Evolutionary conservation across 78 protist species (phyloP).

Genomic region (Dictyostelium purpureum): DNA sequence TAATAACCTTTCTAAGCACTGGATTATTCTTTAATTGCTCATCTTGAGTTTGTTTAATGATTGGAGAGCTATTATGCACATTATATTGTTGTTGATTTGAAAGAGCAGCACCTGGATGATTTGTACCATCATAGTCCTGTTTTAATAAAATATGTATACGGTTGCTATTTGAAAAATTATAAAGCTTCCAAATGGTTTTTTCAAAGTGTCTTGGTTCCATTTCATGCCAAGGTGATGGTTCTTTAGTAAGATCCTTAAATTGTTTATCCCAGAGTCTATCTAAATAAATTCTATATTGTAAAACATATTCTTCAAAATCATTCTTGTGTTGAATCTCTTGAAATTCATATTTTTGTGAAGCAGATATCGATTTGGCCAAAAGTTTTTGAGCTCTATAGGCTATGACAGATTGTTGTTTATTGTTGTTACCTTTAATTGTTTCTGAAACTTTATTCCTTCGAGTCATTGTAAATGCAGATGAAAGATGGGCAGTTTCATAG

Average conservation of each 20-base stretch:
- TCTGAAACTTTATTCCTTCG: slow-evolving; percentile 45
- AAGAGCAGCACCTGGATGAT: slow-evolving; percentile 57
- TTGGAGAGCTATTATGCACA: not conserved
- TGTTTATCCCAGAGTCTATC: not conserved
- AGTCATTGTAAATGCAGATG: slow-evolving; percentile 38
- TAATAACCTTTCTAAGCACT: not conserved
- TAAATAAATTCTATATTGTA: not conserved
- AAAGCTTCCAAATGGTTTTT: slow-evolving; percentile 15
- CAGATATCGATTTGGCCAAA: slow-evolving; percentile 9
- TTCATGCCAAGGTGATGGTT: slow-evolving; percentile 8
- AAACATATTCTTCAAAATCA: not conserved
- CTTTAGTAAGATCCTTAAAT: not conserved
- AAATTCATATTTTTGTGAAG: slow-evolving; percentile 46
- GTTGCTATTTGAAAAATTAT: slow-evolving; percentile 6
- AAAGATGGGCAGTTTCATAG: slow-evolving; percentile 33
- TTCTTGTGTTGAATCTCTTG: slow-evolving; percentile 24
- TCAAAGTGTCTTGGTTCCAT: not conserved
- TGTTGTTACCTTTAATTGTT: not conserved
- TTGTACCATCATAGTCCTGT: slow-evolving; percentile 51
- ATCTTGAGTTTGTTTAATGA: not conserved
- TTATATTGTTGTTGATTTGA: slow-evolving; percentile 15
- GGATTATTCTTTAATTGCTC: slow-evolving; percentile 6
- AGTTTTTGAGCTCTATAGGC: slow-evolving; percentile 5
- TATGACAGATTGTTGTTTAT: not conserved
- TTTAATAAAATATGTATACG: slow-evolving; percentile 29